Conservation (phyloP, 2,329 filamentous ascomycete species). For the Rasamsonia emersonii region DNA sequence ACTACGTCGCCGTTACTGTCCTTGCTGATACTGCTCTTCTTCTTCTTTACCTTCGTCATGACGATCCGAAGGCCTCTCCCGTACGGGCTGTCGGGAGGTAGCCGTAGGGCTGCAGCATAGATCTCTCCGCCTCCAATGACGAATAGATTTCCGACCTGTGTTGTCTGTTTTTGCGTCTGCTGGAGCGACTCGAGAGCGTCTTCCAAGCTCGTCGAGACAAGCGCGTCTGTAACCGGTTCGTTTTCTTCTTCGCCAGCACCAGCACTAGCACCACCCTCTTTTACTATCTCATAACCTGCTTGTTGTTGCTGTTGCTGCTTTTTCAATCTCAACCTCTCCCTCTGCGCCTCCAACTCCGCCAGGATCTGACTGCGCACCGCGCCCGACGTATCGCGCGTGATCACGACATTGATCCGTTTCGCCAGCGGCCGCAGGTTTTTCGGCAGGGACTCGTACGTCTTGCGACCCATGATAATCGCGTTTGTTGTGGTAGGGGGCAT, state of each 20-base stretch:
- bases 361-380: constrained; percentile 23
- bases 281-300: no score
- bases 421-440: constrained; percentile 67
- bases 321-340: constrained; percentile 14
- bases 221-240: constrained; percentile 22
- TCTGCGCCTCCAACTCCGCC: constrained; percentile 26
- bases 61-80: constrained; percentile 24
- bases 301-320: constrained; percentile 4
- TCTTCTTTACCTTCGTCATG: constrained; percentile 32
- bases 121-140: constrained; percentile 87
- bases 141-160: constrained; percentile 54
- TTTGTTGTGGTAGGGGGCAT: constrained; percentile 36
- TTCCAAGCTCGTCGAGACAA: constrained; percentile 53
- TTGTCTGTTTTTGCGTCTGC: constrained; percentile 14
- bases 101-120: constrained; percentile 60
- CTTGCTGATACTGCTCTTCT: constrained; percentile 5
- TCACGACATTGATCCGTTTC: constrained; percentile 71
- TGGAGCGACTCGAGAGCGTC: constrained; percentile 43
- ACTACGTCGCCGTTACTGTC: constrained; percentile 6
- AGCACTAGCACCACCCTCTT: constrained; percentile 3
- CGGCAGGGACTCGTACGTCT: constrained; percentile 92
- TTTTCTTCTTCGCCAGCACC: constrained; percentile 4
- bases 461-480: constrained; percentile 93
- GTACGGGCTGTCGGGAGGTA: constrained; percentile 6
- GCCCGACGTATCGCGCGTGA: constrained; percentile 46